Conservation (phyloP, 2,329 filamentous ascomycete species). For the Diplodia intermedia region DNA sequence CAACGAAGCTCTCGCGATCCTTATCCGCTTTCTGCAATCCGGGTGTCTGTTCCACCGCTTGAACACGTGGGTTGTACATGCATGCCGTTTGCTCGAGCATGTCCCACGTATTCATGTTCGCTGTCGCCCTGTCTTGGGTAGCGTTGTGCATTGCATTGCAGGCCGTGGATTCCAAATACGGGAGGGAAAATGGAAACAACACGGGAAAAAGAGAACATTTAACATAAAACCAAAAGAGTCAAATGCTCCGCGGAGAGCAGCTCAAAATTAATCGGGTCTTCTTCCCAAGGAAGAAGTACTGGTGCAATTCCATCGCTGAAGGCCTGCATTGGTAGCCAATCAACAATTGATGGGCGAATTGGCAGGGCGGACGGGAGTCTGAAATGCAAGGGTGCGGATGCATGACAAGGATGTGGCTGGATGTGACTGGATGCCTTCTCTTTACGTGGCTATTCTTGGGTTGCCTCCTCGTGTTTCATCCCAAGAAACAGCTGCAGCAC, state of each 20-base stretch:
- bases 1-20: neutral
- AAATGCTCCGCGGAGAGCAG: neutral
- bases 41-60: neutral
- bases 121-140: neutral
- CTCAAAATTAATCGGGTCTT: neutral
- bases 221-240: neutral
- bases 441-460: neutral
- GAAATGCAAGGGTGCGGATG: neutral
- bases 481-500: neutral
- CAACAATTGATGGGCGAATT: no score
- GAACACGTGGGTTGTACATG: neutral
- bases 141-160: neutral
- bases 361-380: neutral
- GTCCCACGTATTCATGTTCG: neutral
- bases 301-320: no score
- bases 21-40: neutral
- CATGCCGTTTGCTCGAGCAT: neutral
- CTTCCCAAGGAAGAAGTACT: neutral
- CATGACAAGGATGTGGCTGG: neutral
- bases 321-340: no score
- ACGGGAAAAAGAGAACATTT: neutral
- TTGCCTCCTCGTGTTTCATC: neutral
- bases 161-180: no score
- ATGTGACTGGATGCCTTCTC: neutral
- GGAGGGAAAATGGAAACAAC: neutral